Evolutionary conservation across 1,284 basidiomycete genomes (phyloP).

Genomic region (Fomitopsis schrenkii): DNA sequence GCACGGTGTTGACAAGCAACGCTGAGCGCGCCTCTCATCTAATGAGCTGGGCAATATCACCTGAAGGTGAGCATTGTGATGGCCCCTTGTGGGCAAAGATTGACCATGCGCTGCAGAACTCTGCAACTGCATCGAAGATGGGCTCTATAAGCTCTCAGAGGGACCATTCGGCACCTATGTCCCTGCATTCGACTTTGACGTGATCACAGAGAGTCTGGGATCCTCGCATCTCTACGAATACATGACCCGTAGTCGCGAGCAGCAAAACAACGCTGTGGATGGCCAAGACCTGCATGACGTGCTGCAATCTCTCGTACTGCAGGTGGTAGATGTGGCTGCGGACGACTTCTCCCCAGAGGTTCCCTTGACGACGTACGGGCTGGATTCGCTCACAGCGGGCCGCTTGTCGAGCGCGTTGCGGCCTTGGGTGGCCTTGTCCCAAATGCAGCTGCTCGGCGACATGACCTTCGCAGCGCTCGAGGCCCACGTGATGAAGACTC

Average conservation of each 20-base stretch:
- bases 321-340: slow-evolving; percentile 23
- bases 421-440: slow-evolving; percentile 25
- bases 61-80: neutral
- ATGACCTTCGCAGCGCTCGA: slow-evolving; percentile 11
- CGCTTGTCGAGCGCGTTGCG: slow-evolving; percentile 28
- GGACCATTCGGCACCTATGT: neutral
- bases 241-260: neutral
- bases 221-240: neutral
- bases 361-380: slow-evolving; percentile 35
- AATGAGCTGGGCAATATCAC: neutral
- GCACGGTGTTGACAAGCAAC: neutral
- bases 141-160: neutral
- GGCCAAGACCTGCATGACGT: neutral
- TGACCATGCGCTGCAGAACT: neutral
- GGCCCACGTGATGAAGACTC: neutral
- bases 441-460: slow-evolving; percentile 33
- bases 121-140: neutral
- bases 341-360: slow-evolving; percentile 31
- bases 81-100: neutral
- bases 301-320: neutral
- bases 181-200: neutral
- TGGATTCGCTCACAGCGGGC: slow-evolving; percentile 36
- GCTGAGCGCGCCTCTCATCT: neutral
- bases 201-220: neutral
- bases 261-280: neutral